Evolutionary conservation across 306 rosid species (phyloP).

Genomic region (Cucurbita moschata): DNA sequence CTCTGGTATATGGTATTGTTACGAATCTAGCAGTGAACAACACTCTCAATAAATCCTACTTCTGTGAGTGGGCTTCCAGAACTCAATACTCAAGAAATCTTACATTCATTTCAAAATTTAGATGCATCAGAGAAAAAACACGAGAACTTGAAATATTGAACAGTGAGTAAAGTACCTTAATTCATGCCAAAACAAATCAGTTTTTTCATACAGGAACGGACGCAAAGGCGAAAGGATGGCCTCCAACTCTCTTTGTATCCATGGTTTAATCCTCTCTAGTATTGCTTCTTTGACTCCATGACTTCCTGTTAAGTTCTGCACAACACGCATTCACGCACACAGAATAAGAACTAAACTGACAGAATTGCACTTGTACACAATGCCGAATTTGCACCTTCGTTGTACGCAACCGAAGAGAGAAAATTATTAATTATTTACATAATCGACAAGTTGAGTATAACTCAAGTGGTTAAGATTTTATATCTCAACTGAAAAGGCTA

Average conservation of each 20-base stretch:
- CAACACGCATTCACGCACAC: background rate
- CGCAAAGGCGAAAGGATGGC: slow-evolving; percentile 26
- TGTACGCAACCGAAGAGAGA: background rate
- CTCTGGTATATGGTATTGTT: background rate
- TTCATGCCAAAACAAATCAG: slow-evolving; percentile 50
- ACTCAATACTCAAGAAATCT: background rate
- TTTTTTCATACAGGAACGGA: slow-evolving; percentile 30
- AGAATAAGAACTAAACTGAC: background rate
- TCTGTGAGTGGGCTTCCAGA: background rate
- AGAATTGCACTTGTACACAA: background rate
- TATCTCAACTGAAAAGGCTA: too few species aligned
- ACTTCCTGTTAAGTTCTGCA: background rate
- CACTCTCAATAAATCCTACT: background rate
- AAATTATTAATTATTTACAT: background rate
- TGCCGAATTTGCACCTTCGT: background rate
- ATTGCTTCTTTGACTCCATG: slow-evolving; percentile 18
- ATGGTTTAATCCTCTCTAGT: slow-evolving; percentile 32
- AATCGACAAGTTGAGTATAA: background rate
- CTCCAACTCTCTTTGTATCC: slow-evolving; percentile 54
- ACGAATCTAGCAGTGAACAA: background rate
- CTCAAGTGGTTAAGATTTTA: background rate
- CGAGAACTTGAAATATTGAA: background rate
- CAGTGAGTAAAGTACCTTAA: slow-evolving; percentile 25
- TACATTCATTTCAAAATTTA: background rate
- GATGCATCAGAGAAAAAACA: background rate